A percentile compares a stretch with the other conserved stretches of the same genome.
Conservation (phyloP, 352 stramenopile genomes). For the Phytophthora litchii region DNA sequence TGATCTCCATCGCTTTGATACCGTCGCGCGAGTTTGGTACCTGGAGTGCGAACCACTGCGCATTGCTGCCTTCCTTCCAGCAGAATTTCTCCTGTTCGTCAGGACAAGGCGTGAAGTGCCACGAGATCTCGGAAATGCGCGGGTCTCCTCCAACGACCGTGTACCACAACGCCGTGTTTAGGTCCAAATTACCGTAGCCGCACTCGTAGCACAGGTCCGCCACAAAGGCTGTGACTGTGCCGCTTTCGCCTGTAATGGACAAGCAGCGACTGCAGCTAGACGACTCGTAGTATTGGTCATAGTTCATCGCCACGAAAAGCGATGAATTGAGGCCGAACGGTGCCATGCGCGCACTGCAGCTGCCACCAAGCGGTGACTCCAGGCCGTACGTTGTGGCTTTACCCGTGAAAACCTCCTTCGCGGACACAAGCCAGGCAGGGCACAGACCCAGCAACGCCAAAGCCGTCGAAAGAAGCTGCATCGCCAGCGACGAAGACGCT, state of each 20-base stretch:
- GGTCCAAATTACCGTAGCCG: slow-evolving; percentile 62
- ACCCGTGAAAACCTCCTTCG: slow-evolving; percentile 48
- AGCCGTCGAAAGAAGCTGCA: background rate
- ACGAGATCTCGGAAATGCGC: slow-evolving; percentile 56
- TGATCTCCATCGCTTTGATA: slow-evolving; percentile 58
- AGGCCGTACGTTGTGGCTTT: slow-evolving; percentile 62
- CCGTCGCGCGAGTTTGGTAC: slow-evolving; percentile 58
- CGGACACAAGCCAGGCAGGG: slow-evolving; percentile 5
- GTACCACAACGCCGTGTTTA: slow-evolving; percentile 66
- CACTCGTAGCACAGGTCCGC: slow-evolving; percentile 75
- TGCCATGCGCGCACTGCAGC: slow-evolving; percentile 54
- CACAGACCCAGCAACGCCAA: slow-evolving; percentile 15
- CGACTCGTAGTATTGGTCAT: slow-evolving; percentile 61
- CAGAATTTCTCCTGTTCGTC: slow-evolving; percentile 70
- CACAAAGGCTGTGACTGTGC: slow-evolving; percentile 56
- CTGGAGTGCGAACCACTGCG: slow-evolving; percentile 67
- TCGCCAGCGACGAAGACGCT: slow-evolving; percentile 1
- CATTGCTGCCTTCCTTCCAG: slow-evolving; percentile 71
- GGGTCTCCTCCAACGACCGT: slow-evolving; percentile 57
- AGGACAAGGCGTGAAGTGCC: slow-evolving; percentile 62
- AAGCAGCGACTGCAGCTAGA: slow-evolving; percentile 64
- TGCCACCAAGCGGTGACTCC: slow-evolving; percentile 45
- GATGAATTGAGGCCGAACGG: slow-evolving; percentile 47
- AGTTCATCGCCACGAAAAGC: slow-evolving; percentile 70
- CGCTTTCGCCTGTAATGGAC: slow-evolving; percentile 48